These are phyloP conservation scores for Dendrocalamus sinicus DNA, from an alignment of 176 grass and related monocot species.

Conservation along the genomic window DNA sequence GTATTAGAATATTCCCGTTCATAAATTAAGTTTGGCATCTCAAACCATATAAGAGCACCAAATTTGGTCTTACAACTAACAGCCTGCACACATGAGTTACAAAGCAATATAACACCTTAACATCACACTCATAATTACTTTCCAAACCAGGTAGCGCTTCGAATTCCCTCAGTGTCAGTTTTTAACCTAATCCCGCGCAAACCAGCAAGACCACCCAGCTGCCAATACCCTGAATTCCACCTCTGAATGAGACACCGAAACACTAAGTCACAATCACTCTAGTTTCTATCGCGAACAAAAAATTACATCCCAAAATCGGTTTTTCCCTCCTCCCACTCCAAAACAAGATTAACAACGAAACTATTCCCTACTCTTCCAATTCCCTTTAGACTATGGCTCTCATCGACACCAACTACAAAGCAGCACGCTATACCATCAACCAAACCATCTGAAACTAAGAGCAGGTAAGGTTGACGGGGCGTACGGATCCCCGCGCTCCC, in stretches of 20 bases:
- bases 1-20: background rate
- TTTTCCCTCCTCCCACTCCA: background rate
- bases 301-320: background rate
- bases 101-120: background rate
- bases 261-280: background rate
- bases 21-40: constrained; percentile 23
- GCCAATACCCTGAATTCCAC: background rate
- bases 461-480: constrained; percentile 5
- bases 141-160: constrained; percentile 3
- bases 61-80: constrained; percentile 25
- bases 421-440: background rate
- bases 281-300: background rate
- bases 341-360: constrained; percentile 17
- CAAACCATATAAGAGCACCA: constrained; percentile 16
- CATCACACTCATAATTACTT: constrained; percentile 16
- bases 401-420: background rate
- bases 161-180: background rate
- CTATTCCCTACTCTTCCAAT: background rate
- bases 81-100: constrained; percentile 16
- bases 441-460: constrained; percentile 16
- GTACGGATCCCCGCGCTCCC: constrained; percentile 89
- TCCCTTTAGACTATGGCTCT: background rate
- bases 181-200: constrained; percentile 33
- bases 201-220: background rate
- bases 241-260: background rate